These are phyloP conservation scores for Tylopilus vinaceipallidus DNA, from an alignment of 768 basidiomycete species.

Conservation along the genomic window DNA sequence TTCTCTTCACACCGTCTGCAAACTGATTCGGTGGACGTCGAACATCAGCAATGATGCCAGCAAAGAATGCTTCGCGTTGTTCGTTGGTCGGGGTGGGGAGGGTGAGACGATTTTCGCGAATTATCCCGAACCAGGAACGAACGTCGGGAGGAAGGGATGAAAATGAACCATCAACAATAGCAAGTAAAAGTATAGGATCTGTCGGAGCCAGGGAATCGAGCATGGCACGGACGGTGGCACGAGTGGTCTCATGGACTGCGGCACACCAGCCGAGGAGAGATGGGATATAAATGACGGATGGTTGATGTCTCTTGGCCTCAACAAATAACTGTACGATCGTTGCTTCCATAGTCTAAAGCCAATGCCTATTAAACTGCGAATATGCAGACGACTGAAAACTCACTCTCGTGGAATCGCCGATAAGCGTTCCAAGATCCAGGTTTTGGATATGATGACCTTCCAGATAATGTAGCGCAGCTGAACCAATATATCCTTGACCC, in stretches of 20 bases:
- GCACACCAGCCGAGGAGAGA: conserved; percentile 83
- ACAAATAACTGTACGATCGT: conserved; percentile 93
- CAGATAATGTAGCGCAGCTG: conserved; percentile 88
- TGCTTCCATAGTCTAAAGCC: conserved; percentile 76
- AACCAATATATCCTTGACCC: conserved; percentile 89
- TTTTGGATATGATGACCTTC: conserved; percentile 97
- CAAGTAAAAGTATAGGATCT: conserved; percentile 91
- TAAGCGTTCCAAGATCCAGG: conserved; percentile 83
- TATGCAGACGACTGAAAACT: conserved; percentile 23
- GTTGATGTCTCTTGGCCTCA: conserved; percentile 96
- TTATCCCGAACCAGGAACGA: conserved; percentile 84
- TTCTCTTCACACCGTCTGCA: conserved; percentile 82
- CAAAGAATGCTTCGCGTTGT: conserved; percentile 76
- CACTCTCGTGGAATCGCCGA: conserved; percentile 88
- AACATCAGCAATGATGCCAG: conserved; percentile 65
- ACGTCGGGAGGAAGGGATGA: conserved; percentile 76
- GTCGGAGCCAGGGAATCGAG: conserved; percentile 88
- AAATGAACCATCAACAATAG: conserved; percentile 79
- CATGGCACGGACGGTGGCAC: conserved; percentile 85
- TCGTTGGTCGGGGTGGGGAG: conserved; percentile 49
- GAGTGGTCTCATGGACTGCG: conserved; percentile 79
- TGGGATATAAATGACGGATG: conserved; percentile 93
- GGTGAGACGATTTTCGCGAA: conserved; percentile 70
- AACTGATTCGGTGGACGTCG: conserved; percentile 80
- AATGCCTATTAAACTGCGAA: conserved; percentile 1